Base-by-base conservation (phyloP, 768 basidiomycete genomes). In the Symmetrospora coprosmae region DNA sequence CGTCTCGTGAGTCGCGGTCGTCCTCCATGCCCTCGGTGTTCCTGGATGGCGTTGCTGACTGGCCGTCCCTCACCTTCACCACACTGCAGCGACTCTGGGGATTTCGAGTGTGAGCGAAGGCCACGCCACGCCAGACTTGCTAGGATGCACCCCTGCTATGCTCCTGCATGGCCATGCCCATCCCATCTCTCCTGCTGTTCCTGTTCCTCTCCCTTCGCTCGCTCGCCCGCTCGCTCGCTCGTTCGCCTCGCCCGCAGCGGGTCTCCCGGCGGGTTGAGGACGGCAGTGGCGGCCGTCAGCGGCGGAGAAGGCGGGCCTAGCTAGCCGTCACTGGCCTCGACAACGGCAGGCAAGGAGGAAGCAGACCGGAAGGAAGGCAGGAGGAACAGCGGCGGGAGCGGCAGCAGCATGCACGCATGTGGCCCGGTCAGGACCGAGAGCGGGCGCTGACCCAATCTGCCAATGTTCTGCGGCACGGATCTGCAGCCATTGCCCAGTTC, bases 401-500 rank as follows among this genome's bases (percentile, higher is more conserved):
- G n/a, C n/a, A n/a, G 1, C 11, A 28, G 53, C 34, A 25, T 33
- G 43, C 62, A 43, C 33, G 27, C 45, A 39, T 19, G 30, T 62
- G 35, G 49, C 37, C 16, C 25, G 13, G 45, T 48, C 25, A 25
- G 46, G 13, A 46, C 43, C 43, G n/a, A 11, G 7, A 7, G 43
- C 27, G n/a, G 9, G 9, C 43, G 19, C n/a, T 46, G 13, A 46
- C n/a, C 19, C 27, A n/a, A 11, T 9, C 27, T n/a, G 43, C 43
- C 7, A 19, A n/a, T 46, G 9, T 13, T 25, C 27, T 8, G n/a
- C 19, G 46, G 51, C 21, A 50, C 25, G 11, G 23, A 8, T 30
- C 30, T 68, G 65, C 73, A 90, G 87, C 85, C 66, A 94, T 96
- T 78, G 89, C 83, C 76, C 83, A 79, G 64, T 96, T 92, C 83